Conservation (phyloP, 495 filamentous ascomycete species). For the Penicillium pulvis region DNA sequence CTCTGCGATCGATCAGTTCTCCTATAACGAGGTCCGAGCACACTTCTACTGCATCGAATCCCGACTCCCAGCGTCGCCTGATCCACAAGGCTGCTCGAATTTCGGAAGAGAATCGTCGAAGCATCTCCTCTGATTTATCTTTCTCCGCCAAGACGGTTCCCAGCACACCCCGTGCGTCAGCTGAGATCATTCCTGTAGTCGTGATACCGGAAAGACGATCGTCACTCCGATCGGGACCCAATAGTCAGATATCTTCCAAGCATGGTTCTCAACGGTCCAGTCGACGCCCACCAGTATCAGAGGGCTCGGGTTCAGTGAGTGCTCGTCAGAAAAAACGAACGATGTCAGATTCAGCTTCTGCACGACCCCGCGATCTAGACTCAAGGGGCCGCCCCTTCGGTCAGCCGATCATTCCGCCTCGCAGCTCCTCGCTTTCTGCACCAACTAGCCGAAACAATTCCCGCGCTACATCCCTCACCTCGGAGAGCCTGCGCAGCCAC, state of each 20-base stretch:
- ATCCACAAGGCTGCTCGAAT: constrained; percentile 50
- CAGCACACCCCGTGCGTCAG: constrained; percentile 48
- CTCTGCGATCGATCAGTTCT: constrained; percentile 56
- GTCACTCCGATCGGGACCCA: constrained; percentile 57
- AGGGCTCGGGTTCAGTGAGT: constrained; percentile 40
- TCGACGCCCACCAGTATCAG: constrained; percentile 36
- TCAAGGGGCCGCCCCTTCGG: constrained; percentile 29
- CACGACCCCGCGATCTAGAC: constrained; percentile 25
- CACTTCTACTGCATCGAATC: constrained; percentile 44
- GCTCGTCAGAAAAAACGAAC: constrained; percentile 36
- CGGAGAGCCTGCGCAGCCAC: constrained; percentile 60
- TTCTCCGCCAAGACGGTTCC: constrained; percentile 51
- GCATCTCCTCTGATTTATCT: constrained; percentile 61
- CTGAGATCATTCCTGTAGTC: constrained; percentile 68
- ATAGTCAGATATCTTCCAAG: constrained; percentile 40
- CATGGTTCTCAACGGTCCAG: constrained; percentile 40
- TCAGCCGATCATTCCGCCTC: constrained; percentile 62
- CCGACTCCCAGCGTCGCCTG: constrained; percentile 48
- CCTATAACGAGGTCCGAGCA: constrained; percentile 44
- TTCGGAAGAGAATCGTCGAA: constrained; percentile 53
- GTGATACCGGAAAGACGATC: constrained; percentile 70
- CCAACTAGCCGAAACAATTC: constrained; percentile 70
- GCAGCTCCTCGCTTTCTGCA: constrained; percentile 67
- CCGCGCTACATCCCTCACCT: constrained; percentile 63
- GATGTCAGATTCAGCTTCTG: constrained; percentile 42